Evolutionary conservation across 1,284 basidiomycete species (phyloP).

Genomic region (Ganoderma meredithae): DNA sequence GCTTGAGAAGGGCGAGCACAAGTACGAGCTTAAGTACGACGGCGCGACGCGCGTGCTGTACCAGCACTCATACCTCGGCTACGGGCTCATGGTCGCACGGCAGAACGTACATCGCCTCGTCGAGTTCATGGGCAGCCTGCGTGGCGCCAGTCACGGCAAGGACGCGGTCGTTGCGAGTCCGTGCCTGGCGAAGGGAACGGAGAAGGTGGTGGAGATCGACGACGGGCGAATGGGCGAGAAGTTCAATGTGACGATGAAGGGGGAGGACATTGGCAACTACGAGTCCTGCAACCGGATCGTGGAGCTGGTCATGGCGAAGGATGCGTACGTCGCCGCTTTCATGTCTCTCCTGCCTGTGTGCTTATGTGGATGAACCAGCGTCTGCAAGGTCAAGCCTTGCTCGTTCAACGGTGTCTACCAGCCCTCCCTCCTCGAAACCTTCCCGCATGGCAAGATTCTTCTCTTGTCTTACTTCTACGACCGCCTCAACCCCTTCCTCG

Average conservation of each 20-base stretch:
- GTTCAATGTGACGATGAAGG: conserved; percentile 83
- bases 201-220: conserved; percentile 73
- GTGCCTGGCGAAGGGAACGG: conserved; percentile 79
- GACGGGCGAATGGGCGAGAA: conserved; percentile 55
- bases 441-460: conserved; percentile 81
- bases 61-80: conserved; percentile 96
- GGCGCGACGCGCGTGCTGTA: conserved; percentile 80
- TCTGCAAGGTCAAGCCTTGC: conserved; percentile 91
- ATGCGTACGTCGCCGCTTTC: conserved; percentile 70
- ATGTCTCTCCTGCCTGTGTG: conserved; percentile 1
- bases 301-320: conserved; percentile 95
- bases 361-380: conserved; percentile 49
- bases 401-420: conserved; percentile 99
- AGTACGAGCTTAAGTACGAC: conserved; percentile 86
- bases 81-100: conserved; percentile 93
- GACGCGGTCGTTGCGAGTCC: conserved; percentile 70
- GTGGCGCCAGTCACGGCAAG: conserved; percentile 39
- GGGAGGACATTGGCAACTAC: conserved; percentile 82
- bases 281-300: conserved; percentile 88
- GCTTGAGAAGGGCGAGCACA: conserved; percentile 91
- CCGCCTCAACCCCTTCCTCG: conserved; percentile 84
- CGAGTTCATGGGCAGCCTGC: conserved; percentile 80
- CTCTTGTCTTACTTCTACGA: conserved; percentile 98
- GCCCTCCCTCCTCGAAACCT: conserved; percentile 91
- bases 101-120: conserved; percentile 89